phyloP scores from a whole-genome alignment of 768 basidiomycete genomes.

The Leccinum uliginosum region DNA sequence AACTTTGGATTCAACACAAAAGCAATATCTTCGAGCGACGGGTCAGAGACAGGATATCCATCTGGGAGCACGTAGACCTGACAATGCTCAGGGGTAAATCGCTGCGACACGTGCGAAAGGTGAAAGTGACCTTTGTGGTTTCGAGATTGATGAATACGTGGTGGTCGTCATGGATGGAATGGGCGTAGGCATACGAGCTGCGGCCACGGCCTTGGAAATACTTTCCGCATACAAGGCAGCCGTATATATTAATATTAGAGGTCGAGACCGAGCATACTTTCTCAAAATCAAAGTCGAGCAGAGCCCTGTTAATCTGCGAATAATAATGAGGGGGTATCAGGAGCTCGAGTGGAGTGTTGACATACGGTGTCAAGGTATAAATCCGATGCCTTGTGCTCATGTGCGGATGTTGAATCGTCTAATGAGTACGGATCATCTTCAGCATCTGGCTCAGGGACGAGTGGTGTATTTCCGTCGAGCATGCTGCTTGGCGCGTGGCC shows the following conservation, averaged over 20 bases:
- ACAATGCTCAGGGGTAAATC: slow-evolving; percentile 15
- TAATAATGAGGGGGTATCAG: slow-evolving; percentile 16
- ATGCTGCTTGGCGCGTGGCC: slow-evolving; percentile 16
- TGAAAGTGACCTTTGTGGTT: slow-evolving; percentile 65
- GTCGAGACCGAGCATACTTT: slow-evolving; percentile 96
- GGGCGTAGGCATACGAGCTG: slow-evolving; percentile 91
- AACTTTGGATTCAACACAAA: slow-evolving; percentile 89
- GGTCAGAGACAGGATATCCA: slow-evolving; percentile 94
- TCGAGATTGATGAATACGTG: slow-evolving; percentile 97
- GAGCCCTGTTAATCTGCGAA: slow-evolving; percentile 78
- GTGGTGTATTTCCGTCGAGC: slow-evolving; percentile 29
- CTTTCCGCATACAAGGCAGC: slow-evolving; percentile 96
- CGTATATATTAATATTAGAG: slow-evolving; percentile 96
- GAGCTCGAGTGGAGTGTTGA: slow-evolving; percentile 17
- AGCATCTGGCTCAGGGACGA: slow-evolving; percentile 17
- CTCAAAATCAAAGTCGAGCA: slow-evolving; percentile 98
- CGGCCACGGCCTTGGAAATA: slow-evolving; percentile 97
- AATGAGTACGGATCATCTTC: slow-evolving; percentile 27
- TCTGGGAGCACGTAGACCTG: slow-evolving; percentile 98
- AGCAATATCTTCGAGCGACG: slow-evolving; percentile 92
- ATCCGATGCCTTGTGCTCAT: slow-evolving; percentile 58
- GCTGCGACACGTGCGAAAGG: slow-evolving; percentile 15
- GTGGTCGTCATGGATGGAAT: slow-evolving; percentile 96
- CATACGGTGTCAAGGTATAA: slow-evolving; percentile 92
- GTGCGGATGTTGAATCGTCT: slow-evolving; percentile 20